A percentile compares a stretch with the other conserved stretches of the same genome.
These are phyloP conservation scores for Yamadazyma insecticola DNA, from an alignment of 805 yeast species.

Conservation along the genomic window DNA sequence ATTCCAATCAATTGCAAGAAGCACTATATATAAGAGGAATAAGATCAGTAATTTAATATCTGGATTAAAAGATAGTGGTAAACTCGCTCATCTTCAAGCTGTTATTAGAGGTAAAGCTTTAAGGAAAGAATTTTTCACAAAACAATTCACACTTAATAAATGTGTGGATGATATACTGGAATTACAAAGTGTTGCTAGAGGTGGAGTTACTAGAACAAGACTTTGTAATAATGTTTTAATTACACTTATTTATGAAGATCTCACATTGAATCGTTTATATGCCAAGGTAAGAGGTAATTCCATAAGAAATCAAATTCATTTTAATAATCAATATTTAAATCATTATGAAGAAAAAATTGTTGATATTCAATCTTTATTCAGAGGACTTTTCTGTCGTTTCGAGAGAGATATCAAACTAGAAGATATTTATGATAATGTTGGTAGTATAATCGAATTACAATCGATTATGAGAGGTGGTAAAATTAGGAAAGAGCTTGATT, in stretches of 20 bases:
- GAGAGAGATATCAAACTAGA: constrained; percentile 50
- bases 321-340: constrained; percentile 13
- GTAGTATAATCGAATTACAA: constrained; percentile 46
- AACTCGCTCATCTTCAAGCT: constrained; percentile 32
- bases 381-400: constrained; percentile 63
- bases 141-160: constrained; percentile 6
- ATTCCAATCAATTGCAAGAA: constrained; percentile 29
- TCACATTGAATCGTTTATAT: constrained; percentile 29
- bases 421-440: constrained; percentile 43
- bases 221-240: constrained; percentile 41
- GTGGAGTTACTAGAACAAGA: constrained; percentile 39
- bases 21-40: constrained; percentile 16
- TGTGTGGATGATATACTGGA: constrained; percentile 16
- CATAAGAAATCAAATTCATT: constrained; percentile 23
- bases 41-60: constrained; percentile 15
- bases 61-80: constrained; percentile 12
- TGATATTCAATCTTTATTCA: constrained; percentile 51
- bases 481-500: constrained; percentile 31
- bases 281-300: constrained; percentile 43
- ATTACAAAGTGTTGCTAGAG: constrained; percentile 41
- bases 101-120: constrained; percentile 30
- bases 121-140: constrained; percentile 20
- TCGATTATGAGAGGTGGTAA: constrained; percentile 46
- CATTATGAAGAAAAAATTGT: constrained; percentile 24
- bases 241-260: constrained; percentile 37